Conservation (phyloP, 129 eudicot genomes). For the Arctium lappa region DNA sequence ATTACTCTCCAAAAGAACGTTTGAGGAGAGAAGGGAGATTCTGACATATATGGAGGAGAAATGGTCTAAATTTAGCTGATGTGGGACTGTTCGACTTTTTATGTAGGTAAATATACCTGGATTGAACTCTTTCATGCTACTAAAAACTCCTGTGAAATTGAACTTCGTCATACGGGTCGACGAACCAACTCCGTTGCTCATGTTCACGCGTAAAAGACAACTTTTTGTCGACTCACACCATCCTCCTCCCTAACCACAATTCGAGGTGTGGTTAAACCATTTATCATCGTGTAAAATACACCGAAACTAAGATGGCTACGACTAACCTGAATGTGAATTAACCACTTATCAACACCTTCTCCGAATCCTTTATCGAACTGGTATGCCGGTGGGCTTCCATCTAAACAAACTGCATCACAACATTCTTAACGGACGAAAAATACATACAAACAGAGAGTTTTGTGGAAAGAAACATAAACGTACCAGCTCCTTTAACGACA, state of each 20-base stretch:
- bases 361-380: conserved; percentile 46
- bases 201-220: conserved; percentile 41
- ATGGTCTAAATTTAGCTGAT: background rate
- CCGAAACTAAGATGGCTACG: background rate
- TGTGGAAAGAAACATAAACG: conserved; percentile 7
- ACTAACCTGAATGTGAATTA: conserved; percentile 57
- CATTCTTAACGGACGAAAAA: background rate
- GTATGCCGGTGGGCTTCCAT: conserved; percentile 66
- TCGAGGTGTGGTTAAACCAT: background rate
- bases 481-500: conserved; percentile 56
- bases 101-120: conserved; percentile 35
- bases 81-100: background rate
- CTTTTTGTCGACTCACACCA: conserved; percentile 52
- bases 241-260: conserved; percentile 47
- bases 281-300: background rate
- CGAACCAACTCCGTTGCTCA: conserved; percentile 44
- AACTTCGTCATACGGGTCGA: conserved; percentile 40
- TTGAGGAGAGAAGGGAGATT: background rate
- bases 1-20: background rate
- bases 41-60: background rate
- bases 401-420: conserved; percentile 51
- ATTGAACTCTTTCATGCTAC: conserved; percentile 41
- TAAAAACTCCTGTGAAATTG: conserved; percentile 50
- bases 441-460: background rate
- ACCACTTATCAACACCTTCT: conserved; percentile 48